Percentiles rank a stretch among this genome's conserved stretches.
These are phyloP conservation scores for Pholiota adiposa DNA, from an alignment of 1,284 basidiomycete genomes.

Conservation along the genomic window DNA sequence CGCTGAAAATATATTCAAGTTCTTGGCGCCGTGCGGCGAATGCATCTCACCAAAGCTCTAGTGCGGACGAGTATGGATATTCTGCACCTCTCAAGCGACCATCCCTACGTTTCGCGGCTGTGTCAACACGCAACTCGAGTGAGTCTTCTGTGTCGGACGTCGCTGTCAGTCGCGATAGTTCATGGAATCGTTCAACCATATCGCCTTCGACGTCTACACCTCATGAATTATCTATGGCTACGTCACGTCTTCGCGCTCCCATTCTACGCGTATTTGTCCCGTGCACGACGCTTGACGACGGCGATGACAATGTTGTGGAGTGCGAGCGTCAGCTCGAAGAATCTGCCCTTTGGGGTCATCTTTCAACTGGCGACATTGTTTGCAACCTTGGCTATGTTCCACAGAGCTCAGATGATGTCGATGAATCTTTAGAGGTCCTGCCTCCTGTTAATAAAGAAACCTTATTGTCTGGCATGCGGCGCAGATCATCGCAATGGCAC, in stretches of 20 bases:
- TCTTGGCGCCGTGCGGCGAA: slow-evolving; percentile 48
- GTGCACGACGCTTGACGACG: slow-evolving; percentile 56
- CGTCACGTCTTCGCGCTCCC: slow-evolving; percentile 67
- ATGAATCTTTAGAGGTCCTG: slow-evolving; percentile 28
- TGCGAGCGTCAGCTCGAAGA: slow-evolving; percentile 70
- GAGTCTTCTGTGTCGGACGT: slow-evolving; percentile 45
- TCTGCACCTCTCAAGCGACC: slow-evolving; percentile 10
- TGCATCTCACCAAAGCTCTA: slow-evolving; percentile 12
- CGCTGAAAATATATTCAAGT: slow-evolving; percentile 54
- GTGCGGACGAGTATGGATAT: slow-evolving; percentile 11
- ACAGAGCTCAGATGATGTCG: slow-evolving; percentile 43
- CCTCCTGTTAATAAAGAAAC: slow-evolving; percentile 23
- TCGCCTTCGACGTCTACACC: slow-evolving; percentile 39
- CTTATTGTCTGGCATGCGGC: background rate
- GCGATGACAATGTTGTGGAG: slow-evolving; percentile 44
- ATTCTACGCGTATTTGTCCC: slow-evolving; percentile 77
- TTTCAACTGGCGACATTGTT: slow-evolving; percentile 74
- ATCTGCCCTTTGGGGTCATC: slow-evolving; percentile 68
- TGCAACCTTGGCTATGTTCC: slow-evolving; percentile 79
- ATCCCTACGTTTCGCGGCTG: slow-evolving; percentile 10
- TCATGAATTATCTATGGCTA: slow-evolving; percentile 66
- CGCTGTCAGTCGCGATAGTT: slow-evolving; percentile 15
- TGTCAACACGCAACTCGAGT: slow-evolving; percentile 42
- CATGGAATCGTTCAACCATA: background rate
- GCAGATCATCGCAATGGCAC: background rate